Percentiles rank a stretch among this genome's conserved stretches.
Evolutionary conservation across 176 grass and related monocot genomes (phyloP).

Genomic region (Neostapfia colusana): DNA sequence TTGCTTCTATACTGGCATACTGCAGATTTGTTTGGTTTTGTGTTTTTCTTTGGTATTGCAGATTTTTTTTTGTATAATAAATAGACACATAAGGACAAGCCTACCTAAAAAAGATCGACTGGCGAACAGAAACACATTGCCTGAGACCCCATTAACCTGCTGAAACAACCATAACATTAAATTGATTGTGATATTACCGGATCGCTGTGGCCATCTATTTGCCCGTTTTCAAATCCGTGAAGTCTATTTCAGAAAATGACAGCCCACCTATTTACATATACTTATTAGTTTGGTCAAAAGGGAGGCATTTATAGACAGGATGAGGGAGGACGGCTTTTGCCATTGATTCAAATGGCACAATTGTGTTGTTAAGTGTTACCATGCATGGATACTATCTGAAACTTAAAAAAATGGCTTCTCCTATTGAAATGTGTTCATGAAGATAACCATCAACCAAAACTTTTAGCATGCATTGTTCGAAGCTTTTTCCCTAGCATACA

Average conservation of each 20-base stretch:
- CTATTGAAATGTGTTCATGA: background rate
- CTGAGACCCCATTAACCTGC: background rate
- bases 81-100: background rate
- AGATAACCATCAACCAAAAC: background rate
- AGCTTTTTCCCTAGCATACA: background rate
- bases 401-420: background rate
- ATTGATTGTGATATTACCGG: slow-evolving; percentile 8
- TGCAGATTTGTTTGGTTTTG: background rate
- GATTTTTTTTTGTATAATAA: background rate
- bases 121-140: background rate
- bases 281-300: slow-evolving; percentile 29
- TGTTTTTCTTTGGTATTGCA: background rate
- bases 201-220: slow-evolving; percentile 9
- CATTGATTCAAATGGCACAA: background rate
- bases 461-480: background rate
- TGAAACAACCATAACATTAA: background rate
- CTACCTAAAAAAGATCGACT: background rate
- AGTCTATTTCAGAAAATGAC: slow-evolving; percentile 29
- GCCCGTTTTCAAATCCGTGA: background rate
- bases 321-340: background rate
- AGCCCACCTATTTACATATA: background rate
- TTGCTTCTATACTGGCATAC: background rate
- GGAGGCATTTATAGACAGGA: background rate
- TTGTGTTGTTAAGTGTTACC: background rate
- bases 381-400: background rate